phyloP scores from a whole-genome alignment of 2,329 filamentous ascomycete species.

The Ceratocystis eucalypticola region DNA sequence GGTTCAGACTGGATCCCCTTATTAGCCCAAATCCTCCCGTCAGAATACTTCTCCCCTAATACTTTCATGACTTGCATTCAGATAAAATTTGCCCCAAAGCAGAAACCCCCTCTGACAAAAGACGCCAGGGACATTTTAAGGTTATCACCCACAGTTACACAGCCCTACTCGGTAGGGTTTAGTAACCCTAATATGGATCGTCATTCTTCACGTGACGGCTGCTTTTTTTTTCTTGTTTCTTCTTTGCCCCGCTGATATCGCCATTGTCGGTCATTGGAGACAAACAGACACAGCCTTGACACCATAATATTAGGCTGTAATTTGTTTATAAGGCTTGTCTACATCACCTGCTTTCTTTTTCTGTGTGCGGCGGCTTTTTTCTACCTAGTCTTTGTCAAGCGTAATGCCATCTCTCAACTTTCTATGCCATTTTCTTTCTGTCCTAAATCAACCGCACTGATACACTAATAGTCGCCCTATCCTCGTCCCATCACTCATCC shows the following conservation, averaged over 20 bases:
- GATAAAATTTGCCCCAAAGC: background rate
- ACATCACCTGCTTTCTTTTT: background rate
- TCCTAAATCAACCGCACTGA: background rate
- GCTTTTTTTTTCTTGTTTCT: background rate
- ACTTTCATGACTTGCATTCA: background rate
- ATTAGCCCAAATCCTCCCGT: background rate
- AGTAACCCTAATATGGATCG: background rate
- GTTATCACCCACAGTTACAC: background rate
- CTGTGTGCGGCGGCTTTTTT: background rate
- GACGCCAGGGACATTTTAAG: background rate
- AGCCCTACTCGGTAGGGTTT: background rate
- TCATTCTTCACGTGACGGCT: background rate
- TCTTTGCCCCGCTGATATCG: background rate
- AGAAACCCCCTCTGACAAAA: background rate
- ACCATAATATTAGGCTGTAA: background rate
- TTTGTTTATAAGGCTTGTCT: background rate
- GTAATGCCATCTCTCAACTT: background rate
- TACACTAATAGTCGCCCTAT: background rate
- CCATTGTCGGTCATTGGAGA: background rate
- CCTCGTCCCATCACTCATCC: background rate
- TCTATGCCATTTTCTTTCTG: background rate
- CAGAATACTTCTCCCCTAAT: background rate
- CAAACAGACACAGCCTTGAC: background rate
- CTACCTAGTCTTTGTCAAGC: background rate
- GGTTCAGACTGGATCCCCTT: constrained; percentile 6